Conservation (phyloP, 495 filamentous ascomycete species). For the Penicillium paradoxum region DNA sequence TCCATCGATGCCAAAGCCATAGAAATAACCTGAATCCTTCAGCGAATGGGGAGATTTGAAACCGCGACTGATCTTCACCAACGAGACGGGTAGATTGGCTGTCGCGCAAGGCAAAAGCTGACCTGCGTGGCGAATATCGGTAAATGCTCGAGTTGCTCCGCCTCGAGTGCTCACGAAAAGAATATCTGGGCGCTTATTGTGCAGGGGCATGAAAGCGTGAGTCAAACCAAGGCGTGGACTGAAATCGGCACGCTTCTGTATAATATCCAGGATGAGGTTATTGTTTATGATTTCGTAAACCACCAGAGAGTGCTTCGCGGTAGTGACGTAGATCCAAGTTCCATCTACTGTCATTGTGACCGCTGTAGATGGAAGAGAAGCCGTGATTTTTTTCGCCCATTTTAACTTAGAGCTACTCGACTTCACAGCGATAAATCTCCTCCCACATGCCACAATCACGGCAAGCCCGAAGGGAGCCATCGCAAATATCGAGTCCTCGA, state of each 20-base stretch:
- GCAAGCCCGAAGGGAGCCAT: slow-evolving; percentile 40
- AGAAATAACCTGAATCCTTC: slow-evolving; percentile 16
- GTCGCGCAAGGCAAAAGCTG: slow-evolving; percentile 24
- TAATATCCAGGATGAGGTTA: slow-evolving; percentile 16
- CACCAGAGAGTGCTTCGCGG: slow-evolving; percentile 36
- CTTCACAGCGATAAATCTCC: slow-evolving; percentile 33
- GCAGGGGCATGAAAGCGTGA: slow-evolving; percentile 13
- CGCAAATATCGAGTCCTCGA: slow-evolving; percentile 36
- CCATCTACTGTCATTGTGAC: slow-evolving; percentile 38
- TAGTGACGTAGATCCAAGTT: slow-evolving; percentile 41
- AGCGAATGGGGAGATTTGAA: slow-evolving; percentile 13
- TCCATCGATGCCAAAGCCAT: slow-evolving; percentile 64
- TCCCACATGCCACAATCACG: slow-evolving; percentile 37
- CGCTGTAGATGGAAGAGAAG: slow-evolving; percentile 36
- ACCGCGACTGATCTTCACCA: slow-evolving; percentile 25
- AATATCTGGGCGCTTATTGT: not conserved
- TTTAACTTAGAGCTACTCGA: slow-evolving; percentile 27
- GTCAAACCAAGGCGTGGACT: slow-evolving; percentile 32
- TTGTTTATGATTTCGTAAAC: slow-evolving; percentile 32
- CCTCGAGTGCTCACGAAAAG: slow-evolving; percentile 21
- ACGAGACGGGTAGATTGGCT: slow-evolving; percentile 31
- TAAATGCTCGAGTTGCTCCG: slow-evolving; percentile 32
- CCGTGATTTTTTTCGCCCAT: slow-evolving; percentile 30
- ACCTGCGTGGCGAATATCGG: slow-evolving; percentile 13
- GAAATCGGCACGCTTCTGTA: slow-evolving; percentile 30